A percentile compares a stretch with the other conserved stretches of the same genome.
Evolutionary conservation across 1,284 basidiomycete genomes (phyloP).

Genomic region (Cyathus olla): DNA sequence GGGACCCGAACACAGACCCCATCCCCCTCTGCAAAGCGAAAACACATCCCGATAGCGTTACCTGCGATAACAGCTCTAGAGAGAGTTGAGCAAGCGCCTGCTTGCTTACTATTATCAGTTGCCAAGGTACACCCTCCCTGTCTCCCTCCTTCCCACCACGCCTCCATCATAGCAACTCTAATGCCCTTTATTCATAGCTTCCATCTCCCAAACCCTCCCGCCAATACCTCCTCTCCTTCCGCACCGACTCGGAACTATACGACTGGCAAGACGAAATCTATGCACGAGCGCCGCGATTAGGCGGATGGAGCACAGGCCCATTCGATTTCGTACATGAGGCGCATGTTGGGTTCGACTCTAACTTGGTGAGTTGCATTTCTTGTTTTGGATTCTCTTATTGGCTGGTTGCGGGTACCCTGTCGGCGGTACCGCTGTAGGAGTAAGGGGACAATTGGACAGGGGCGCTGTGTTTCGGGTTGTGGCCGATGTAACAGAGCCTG

Average conservation of each 20-base stretch:
- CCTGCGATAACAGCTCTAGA: no score
- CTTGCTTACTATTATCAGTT: no score
- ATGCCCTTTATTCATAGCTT: not conserved
- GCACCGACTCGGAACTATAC: conserved; percentile 49
- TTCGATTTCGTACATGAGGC: conserved; percentile 50
- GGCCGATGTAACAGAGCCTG: no score
- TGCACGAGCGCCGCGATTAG: conserved; percentile 43
- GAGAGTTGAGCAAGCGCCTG: no score
- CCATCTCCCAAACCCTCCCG: conserved; percentile 42
- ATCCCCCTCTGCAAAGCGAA: no score
- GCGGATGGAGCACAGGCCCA: conserved; percentile 40
- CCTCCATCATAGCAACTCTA: not conserved
- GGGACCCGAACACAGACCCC: no score
- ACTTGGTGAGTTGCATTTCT: not conserved
- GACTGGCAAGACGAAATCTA: conserved; percentile 57
- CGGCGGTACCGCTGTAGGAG: no score
- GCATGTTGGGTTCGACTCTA: conserved; percentile 37
- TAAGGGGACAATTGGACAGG: no score
- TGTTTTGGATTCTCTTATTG: no score
- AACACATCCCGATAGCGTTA: no score
- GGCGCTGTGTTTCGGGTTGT: no score
- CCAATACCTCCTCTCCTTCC: conserved; percentile 45
- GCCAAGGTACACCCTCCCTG: not conserved
- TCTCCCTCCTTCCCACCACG: not conserved
- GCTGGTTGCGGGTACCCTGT: no score